Conservation (phyloP, 2,329 filamentous ascomycete species). For the Aspergillus sergii region DNA sequence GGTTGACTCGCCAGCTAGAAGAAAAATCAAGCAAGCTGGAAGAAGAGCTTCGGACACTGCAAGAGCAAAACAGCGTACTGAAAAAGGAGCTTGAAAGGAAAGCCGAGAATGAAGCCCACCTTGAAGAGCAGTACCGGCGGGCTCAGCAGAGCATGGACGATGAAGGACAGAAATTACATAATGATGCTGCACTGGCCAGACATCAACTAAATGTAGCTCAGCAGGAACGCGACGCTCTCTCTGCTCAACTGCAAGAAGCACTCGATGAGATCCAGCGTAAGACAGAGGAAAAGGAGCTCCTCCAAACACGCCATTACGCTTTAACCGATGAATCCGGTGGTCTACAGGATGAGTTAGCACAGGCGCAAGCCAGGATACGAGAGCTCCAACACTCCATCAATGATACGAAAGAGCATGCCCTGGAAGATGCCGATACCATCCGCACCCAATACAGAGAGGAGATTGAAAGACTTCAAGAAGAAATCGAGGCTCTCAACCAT, state of each 20-base stretch:
- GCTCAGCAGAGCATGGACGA: slow-evolving; percentile 42
- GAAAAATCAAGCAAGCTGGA: slow-evolving; percentile 70
- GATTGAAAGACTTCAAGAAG: slow-evolving; percentile 56
- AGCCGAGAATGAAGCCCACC: slow-evolving; percentile 41
- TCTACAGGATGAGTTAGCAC: slow-evolving; percentile 66
- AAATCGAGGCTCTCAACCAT: slow-evolving; percentile 64
- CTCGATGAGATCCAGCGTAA: slow-evolving; percentile 63
- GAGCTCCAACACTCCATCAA: slow-evolving; percentile 54
- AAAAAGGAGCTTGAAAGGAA: slow-evolving; percentile 50
- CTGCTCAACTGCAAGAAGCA: slow-evolving; percentile 55
- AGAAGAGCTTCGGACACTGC: slow-evolving; percentile 61
- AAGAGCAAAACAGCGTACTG: slow-evolving; percentile 48
- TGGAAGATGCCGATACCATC: slow-evolving; percentile 64
- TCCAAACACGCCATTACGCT: slow-evolving; percentile 70
- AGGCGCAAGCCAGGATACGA: slow-evolving; percentile 45
- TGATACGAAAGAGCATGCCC: slow-evolving; percentile 59
- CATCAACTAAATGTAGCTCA: slow-evolving; percentile 51
- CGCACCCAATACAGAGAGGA: slow-evolving; percentile 58
- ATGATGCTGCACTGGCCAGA: slow-evolving; percentile 47
- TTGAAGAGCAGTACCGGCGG: slow-evolving; percentile 54
- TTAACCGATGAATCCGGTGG: slow-evolving; percentile 66
- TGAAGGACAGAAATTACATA: slow-evolving; percentile 41
- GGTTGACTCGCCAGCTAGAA: slow-evolving; percentile 73
- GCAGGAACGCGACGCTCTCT: slow-evolving; percentile 44
- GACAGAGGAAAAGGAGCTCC: slow-evolving; percentile 65